Evolutionary conservation across 768 basidiomycete genomes (phyloP), one percentile per base, ranked within the genome.

Genomic region (Pulveroboletus sp.): DNA sequence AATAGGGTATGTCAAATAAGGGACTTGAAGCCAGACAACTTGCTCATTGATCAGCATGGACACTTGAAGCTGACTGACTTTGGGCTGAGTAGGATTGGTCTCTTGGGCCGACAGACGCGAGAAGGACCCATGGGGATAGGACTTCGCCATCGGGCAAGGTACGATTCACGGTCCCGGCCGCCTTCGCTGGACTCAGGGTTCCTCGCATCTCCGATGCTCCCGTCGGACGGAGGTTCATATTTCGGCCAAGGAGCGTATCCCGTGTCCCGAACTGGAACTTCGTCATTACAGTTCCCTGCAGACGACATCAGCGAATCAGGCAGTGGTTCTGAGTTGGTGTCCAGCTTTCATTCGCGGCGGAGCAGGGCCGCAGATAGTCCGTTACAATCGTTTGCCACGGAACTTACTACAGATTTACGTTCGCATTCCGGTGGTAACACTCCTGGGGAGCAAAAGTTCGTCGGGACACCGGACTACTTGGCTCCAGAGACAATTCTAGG

Each of bases 51-150:
- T 69, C 81, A 90, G 41, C 86, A 94, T 59, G 97, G 97, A 16
- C 97, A 99, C 68, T 75, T 99, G 61, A 98, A 98, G 69, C 80
- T 99, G 31, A 99, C 97, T 21, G 97, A 99, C 70, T 99, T 99
- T 64, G 97, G 97, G 47, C 73, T 99, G 14, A 97, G 94, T 52
- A 80, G 92, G 61, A 97, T 97, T 60, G 97, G 97, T 82, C 78
- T 99, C n/a, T 76, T 99, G 25, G 94, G 95, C 42, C 90, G 97
- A 57, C 97, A 99, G 66, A 94, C 93, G 24, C 82, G 87, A 36
- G 87, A 90, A 63, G 75, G 73, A 40, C 67, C 64, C 6, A 61
- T 62, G 53, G 67, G 63, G 17, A 78, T 78, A 58, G 67, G 75
- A 43, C 70, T 70, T 31, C 75, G 77, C 24, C 71, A 76, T 33